Percentiles rank a stretch among this genome's conserved stretches.
Conservation (phyloP, 345 rosid genomes). For the Rubroshorea leprosula region DNA sequence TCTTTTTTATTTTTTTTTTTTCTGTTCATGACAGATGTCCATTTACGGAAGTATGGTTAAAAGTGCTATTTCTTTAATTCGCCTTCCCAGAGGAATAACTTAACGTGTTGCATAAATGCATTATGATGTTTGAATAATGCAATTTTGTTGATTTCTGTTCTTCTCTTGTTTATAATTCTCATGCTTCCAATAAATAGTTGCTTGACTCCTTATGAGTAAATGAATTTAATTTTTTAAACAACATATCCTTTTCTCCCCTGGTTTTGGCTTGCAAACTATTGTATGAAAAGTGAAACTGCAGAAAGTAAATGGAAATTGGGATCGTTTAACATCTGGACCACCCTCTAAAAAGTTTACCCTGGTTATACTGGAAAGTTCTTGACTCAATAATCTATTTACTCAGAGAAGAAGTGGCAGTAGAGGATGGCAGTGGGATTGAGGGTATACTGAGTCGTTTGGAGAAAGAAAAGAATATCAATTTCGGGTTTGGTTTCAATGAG, state of each 20-base stretch:
- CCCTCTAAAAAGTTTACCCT: neutral
- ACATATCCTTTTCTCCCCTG: neutral
- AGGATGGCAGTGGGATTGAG: conserved; percentile 61
- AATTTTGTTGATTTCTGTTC: conserved; percentile 8
- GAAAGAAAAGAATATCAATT: conserved; percentile 67
- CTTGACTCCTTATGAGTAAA: neutral
- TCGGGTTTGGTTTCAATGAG: conserved; percentile 51
- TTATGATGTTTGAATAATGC: neutral
- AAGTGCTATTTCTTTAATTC: neutral
- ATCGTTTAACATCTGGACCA: neutral
- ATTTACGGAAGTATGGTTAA: neutral
- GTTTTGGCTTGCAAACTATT: neutral
- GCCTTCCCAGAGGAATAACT: neutral
- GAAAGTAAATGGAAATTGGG: neutral
- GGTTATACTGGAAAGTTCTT: conserved; percentile 5
- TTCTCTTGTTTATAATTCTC: neutral
- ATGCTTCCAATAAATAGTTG: neutral
- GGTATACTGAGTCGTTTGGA: conserved; percentile 79
- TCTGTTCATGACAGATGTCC: neutral
- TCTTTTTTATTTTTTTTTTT: neutral
- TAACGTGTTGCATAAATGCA: neutral
- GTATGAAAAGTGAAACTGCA: neutral
- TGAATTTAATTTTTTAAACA: too few species aligned
- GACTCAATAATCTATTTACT: conserved; percentile 19
- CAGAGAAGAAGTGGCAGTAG: conserved; percentile 43